Conservation (phyloP, 2,329 filamentous ascomycete genomes). For the Fusarium gaditjirri region DNA sequence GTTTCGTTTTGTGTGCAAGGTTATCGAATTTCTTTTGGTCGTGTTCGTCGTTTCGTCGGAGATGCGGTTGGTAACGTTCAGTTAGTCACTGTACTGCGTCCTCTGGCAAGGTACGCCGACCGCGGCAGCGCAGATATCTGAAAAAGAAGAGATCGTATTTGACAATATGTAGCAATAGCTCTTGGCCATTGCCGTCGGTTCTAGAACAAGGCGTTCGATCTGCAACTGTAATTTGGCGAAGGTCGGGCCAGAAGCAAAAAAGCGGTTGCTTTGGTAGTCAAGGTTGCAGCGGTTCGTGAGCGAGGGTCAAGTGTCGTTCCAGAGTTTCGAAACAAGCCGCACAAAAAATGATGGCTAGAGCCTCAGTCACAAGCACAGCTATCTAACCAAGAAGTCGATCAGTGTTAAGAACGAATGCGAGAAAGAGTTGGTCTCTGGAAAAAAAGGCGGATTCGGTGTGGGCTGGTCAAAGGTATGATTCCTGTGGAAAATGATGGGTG, state of each 20-base stretch:
- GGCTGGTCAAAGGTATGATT: slow-evolving; percentile 20
- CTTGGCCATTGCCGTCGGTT: slow-evolving; percentile 43
- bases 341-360: slow-evolving; percentile 14
- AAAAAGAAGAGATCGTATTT: slow-evolving; percentile 18
- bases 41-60: slow-evolving; percentile 31
- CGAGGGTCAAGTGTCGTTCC: slow-evolving; percentile 17
- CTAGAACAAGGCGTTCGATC: slow-evolving; percentile 31
- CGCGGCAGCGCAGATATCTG: slow-evolving; percentile 29
- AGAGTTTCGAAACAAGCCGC: slow-evolving; percentile 17
- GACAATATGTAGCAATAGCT: slow-evolving; percentile 29
- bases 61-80: slow-evolving; percentile 27
- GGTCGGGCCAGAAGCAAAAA: slow-evolving; percentile 14
- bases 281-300: slow-evolving; percentile 20
- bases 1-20: slow-evolving; percentile 19
- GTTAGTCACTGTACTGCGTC: slow-evolving; percentile 30
- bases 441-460: slow-evolving; percentile 22
- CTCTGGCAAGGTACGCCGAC: slow-evolving; percentile 32
- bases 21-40: slow-evolving; percentile 20
- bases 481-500: slow-evolving; percentile 26
- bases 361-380: slow-evolving; percentile 23
- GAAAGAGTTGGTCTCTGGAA: slow-evolving; percentile 22
- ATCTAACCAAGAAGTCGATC: slow-evolving; percentile 26
- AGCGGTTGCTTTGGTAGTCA: slow-evolving; percentile 7
- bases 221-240: slow-evolving; percentile 21
- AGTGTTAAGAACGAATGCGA: slow-evolving; percentile 29